phyloP scores from a whole-genome alignment of 2,329 filamentous ascomycete species.

The Raffaelea deltoideospora region DNA sequence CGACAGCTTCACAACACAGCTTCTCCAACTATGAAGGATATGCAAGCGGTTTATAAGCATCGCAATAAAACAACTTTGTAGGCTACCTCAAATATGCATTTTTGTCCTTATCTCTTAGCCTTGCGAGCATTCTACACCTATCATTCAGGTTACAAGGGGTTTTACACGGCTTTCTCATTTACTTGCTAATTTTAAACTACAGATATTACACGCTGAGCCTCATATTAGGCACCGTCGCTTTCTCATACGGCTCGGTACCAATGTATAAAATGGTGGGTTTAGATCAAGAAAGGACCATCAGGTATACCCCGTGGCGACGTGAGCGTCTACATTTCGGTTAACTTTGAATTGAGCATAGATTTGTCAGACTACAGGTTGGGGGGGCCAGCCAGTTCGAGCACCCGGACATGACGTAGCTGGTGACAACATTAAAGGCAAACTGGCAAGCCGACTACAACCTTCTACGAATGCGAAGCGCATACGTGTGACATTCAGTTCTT shows the following conservation, averaged over 20 bases:
- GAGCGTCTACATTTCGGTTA: neutral
- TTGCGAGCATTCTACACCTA: too few species aligned
- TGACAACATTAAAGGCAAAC: constrained; percentile 40
- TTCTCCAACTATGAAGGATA: constrained; percentile 45
- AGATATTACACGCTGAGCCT: constrained; percentile 53
- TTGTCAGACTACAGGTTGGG: constrained; percentile 79
- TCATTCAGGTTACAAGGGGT: too few species aligned
- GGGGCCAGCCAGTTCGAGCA: constrained; percentile 79
- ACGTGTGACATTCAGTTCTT: constrained; percentile 90
- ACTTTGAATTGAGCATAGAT: constrained; percentile 45
- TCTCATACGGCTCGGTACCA: constrained; percentile 73
- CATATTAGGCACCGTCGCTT: constrained; percentile 63
- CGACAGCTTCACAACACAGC: too few species aligned
- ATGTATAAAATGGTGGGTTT: constrained; percentile 66
- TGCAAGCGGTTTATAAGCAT: constrained; percentile 46
- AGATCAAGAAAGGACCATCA: neutral
- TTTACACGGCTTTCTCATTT: neutral
- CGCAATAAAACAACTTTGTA: constrained; percentile 56
- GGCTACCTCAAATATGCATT: constrained; percentile 9
- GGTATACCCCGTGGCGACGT: neutral
- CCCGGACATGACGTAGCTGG: constrained; percentile 48
- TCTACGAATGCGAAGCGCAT: constrained; percentile 71
- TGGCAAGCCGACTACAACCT: constrained; percentile 63
- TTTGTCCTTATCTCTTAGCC: neutral
- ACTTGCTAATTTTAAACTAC: neutral